These are phyloP conservation scores for Metschnikowia rubicola DNA, from an alignment of 805 yeast species.

Conservation along the genomic window DNA sequence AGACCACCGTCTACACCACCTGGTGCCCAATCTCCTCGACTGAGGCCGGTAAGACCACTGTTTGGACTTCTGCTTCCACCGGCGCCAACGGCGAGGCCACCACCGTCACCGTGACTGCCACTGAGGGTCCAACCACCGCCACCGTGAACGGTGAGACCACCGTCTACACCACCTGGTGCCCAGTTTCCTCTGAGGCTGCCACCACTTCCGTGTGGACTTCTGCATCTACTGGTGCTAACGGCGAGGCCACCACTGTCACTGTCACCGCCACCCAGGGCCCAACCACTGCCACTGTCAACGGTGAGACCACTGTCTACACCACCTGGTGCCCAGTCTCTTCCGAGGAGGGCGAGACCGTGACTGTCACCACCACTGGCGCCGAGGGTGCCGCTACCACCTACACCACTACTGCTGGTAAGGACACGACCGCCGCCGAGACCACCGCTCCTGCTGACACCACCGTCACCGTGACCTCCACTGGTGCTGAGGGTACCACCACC, in stretches of 20 bases:
- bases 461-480: not conserved
- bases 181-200: slow-evolving; percentile 22
- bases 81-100: slow-evolving; percentile 13
- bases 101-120: slow-evolving; percentile 20
- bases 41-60: slow-evolving; percentile 6
- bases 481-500: slow-evolving; percentile 4
- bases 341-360: slow-evolving; percentile 25
- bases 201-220: slow-evolving; percentile 20
- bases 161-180: slow-evolving; percentile 35
- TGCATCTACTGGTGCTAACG: slow-evolving; percentile 21
- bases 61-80: slow-evolving; percentile 25
- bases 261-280: slow-evolving; percentile 33
- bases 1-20: slow-evolving; percentile 27
- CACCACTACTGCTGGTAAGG: slow-evolving; percentile 14
- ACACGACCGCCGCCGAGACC: slow-evolving; percentile 13
- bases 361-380: slow-evolving; percentile 14
- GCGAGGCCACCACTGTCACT: slow-evolving; percentile 13
- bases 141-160: slow-evolving; percentile 20
- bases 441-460: not conserved
- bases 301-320: slow-evolving; percentile 22
- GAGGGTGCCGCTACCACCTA: slow-evolving; percentile 16
- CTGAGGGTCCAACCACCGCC: slow-evolving; percentile 31
- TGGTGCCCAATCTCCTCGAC: slow-evolving; percentile 35
- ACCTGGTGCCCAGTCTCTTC: slow-evolving; percentile 29
- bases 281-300: slow-evolving; percentile 21